Evolutionary conservation across 306 rosid species (phyloP).

Genomic region (Arachis hypogaea): DNA sequence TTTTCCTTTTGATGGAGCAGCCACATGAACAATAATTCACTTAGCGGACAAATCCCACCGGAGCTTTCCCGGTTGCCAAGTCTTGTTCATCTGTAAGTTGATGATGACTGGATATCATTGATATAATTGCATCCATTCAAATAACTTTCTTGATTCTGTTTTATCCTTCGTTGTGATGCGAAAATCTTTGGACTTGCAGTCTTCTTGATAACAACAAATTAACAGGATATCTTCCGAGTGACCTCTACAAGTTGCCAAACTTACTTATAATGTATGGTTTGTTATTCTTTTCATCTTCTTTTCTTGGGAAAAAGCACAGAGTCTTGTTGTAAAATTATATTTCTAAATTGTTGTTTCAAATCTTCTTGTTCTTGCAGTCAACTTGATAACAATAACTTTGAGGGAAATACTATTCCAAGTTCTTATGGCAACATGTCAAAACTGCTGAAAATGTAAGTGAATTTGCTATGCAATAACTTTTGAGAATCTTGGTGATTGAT

Average conservation of each 20-base stretch:
- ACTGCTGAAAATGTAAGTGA: constrained; percentile 79
- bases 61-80: constrained; percentile 64
- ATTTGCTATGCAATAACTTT: constrained; percentile 31
- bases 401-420: constrained; percentile 66
- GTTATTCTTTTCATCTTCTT: constrained; percentile 25
- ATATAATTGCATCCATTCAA: constrained; percentile 13
- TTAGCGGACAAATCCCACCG: constrained; percentile 79
- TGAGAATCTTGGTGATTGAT: constrained; percentile 23
- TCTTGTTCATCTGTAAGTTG: constrained; percentile 84
- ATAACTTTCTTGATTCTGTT: constrained; percentile 17
- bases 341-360: constrained; percentile 25
- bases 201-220: constrained; percentile 93
- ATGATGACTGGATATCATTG: constrained; percentile 9
- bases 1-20: constrained; percentile 52
- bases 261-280: constrained; percentile 59
- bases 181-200: constrained; percentile 56
- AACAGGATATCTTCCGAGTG: constrained; percentile 77
- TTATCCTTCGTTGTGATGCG: constrained; percentile 21
- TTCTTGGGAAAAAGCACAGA: background rate
- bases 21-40: constrained; percentile 98
- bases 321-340: background rate
- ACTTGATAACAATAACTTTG: constrained; percentile 87
- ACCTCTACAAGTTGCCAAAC: constrained; percentile 54
- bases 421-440: constrained; percentile 59
- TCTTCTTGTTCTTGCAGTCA: constrained; percentile 69